Conservation (phyloP, 2,329 filamentous ascomycete species). For the Monascus ruber region DNA sequence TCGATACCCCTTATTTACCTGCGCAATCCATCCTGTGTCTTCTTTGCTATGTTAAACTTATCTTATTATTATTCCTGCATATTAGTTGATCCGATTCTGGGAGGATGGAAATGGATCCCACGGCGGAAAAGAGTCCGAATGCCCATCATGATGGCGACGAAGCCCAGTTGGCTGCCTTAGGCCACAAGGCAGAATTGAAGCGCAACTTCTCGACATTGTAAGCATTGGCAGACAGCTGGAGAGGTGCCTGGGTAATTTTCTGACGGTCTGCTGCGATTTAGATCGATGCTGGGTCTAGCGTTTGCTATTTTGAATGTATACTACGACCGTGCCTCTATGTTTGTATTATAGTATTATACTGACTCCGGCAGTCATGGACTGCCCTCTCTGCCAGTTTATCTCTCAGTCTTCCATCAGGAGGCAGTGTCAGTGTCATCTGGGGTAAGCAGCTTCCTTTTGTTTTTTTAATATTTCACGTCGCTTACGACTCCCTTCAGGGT, state of each 20-base stretch:
- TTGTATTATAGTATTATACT: neutral
- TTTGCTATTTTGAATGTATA: conserved; percentile 50
- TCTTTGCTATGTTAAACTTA: too few species aligned
- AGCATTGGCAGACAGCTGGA: neutral
- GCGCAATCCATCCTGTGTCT: too few species aligned
- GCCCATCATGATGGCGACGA: conserved; percentile 28
- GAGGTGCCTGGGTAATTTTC: conserved; percentile 2
- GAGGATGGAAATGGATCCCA: conserved; percentile 2
- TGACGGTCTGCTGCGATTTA: conserved; percentile 4
- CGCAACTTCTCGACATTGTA: conserved; percentile 46
- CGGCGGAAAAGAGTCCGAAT: conserved; percentile 5
- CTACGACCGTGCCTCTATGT: neutral
- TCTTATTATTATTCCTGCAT: too few species aligned
- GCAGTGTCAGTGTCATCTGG: conserved; percentile 62
- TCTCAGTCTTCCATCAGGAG: conserved; percentile 57
- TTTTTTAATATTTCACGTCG: neutral
- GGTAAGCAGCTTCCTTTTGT: conserved; percentile 33
- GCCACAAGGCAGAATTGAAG: conserved; percentile 47
- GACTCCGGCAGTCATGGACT: conserved; percentile 42
- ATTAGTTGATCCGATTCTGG: too few species aligned
- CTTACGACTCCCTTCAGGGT: conserved; percentile 12
- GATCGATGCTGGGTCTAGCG: conserved; percentile 49
- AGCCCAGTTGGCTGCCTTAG: conserved; percentile 43
- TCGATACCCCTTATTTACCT: too few species aligned
- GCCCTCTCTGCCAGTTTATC: conserved; percentile 48